Evolutionary conservation across 2,329 filamentous ascomycete species (phyloP).

Genomic region (Ascosphaera aggregata): DNA sequence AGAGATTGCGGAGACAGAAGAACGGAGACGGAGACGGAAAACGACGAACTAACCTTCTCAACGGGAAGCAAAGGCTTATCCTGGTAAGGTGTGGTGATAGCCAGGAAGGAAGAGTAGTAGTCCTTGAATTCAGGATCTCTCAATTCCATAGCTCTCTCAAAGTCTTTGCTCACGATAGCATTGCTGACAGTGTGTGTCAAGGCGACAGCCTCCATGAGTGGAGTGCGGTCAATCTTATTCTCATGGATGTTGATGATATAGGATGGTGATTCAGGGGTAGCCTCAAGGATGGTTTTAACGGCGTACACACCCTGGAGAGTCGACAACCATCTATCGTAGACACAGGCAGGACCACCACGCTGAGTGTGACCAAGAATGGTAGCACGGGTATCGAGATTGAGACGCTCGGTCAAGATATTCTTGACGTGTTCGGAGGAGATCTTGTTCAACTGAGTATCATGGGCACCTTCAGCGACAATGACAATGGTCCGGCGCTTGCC

Average conservation of each 20-base stretch:
- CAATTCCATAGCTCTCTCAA: slow-evolving; percentile 64
- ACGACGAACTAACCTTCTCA: slow-evolving; percentile 34
- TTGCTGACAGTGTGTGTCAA: slow-evolving; percentile 66
- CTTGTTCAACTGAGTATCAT: slow-evolving; percentile 61
- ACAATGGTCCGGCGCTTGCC: slow-evolving; percentile 97
- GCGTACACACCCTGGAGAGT: slow-evolving; percentile 90
- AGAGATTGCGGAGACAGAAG: slow-evolving; percentile 7
- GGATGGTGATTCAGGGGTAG: slow-evolving; percentile 69
- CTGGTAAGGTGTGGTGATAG: slow-evolving; percentile 65
- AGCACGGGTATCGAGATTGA: slow-evolving; percentile 75
- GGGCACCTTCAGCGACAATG: slow-evolving; percentile 87
- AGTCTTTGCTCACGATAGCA: slow-evolving; percentile 67
- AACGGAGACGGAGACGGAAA: not conserved
- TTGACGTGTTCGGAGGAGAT: slow-evolving; percentile 67
- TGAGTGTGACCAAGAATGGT: slow-evolving; percentile 96
- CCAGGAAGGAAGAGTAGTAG: slow-evolving; percentile 73
- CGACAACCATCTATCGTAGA: slow-evolving; percentile 81
- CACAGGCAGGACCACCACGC: slow-evolving; percentile 73
- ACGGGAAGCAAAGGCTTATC: slow-evolving; percentile 43
- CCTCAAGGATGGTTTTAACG: slow-evolving; percentile 74
- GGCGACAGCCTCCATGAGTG: slow-evolving; percentile 68
- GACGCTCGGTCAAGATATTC: slow-evolving; percentile 57
- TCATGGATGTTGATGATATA: slow-evolving; percentile 93
- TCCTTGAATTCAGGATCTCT: slow-evolving; percentile 87
- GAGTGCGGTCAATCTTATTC: slow-evolving; percentile 87